phyloP scores from a whole-genome alignment of 495 filamentous ascomycete species.

The Thermothielavioides terrestris region DNA sequence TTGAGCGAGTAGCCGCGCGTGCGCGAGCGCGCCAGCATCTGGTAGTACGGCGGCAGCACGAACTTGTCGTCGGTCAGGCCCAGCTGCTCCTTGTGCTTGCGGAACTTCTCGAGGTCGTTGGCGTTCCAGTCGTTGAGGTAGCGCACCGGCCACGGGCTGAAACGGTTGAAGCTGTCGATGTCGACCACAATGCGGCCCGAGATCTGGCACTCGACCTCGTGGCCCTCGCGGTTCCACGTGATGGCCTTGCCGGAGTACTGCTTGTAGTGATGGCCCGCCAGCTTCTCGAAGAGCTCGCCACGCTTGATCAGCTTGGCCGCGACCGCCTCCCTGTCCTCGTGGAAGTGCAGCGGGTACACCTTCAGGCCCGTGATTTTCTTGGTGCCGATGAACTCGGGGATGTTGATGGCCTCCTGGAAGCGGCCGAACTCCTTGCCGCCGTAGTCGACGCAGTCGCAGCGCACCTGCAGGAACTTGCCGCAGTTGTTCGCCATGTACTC shows the following conservation, averaged over 20 bases:
- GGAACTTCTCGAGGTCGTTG: conserved; percentile 22
- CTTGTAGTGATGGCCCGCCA: conserved; percentile 56
- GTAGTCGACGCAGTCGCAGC: conserved; percentile 47
- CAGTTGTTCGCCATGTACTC: conserved; percentile 25
- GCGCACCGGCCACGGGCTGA: conserved; percentile 20
- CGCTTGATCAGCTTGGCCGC: conserved; percentile 33
- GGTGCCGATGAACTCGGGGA: conserved; percentile 49
- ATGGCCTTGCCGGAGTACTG: conserved; percentile 38
- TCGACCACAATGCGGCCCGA: conserved; percentile 28
- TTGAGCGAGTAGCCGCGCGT: conserved; percentile 39
- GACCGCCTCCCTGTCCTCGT: conserved; percentile 38
- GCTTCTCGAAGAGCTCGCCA: conserved; percentile 42
- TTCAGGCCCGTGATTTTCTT: conserved; percentile 46
- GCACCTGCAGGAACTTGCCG: conserved; percentile 36
- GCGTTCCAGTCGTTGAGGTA: conserved; percentile 25
- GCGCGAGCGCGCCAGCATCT: conserved; percentile 31
- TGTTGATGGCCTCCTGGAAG: conserved; percentile 30
- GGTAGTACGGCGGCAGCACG: conserved; percentile 32
- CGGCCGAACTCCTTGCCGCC: conserved; percentile 53
- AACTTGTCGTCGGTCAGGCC: conserved; percentile 12
- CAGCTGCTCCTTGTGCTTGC: conserved; percentile 15
- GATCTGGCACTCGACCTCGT: conserved; percentile 25
- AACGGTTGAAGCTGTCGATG: conserved; percentile 32
- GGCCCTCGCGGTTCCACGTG: conserved; percentile 28
- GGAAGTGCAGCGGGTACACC: conserved; percentile 50